These are phyloP conservation scores for Hippophae rhamnoides DNA, from an alignment of 306 rosid genomes.

Conservation along the genomic window DNA sequence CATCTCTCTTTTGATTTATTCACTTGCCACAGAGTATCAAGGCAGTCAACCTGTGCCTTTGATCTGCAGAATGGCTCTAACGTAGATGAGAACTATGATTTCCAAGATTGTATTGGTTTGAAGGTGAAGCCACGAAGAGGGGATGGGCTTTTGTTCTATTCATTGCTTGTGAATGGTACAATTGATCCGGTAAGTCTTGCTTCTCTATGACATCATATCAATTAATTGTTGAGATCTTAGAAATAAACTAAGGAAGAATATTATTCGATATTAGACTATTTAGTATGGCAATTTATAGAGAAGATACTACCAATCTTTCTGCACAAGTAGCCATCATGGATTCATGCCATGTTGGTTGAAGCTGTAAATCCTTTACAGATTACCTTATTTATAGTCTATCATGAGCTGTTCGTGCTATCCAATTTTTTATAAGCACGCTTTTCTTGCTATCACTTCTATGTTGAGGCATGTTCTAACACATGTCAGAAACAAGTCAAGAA, in stretches of 20 bases:
- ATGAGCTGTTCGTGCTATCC: too few relatives aligned
- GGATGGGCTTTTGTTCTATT: slow-evolving; percentile 83
- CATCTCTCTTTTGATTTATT: not conserved
- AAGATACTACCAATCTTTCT: too few relatives aligned
- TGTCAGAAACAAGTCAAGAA: too few relatives aligned
- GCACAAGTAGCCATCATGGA: too few relatives aligned
- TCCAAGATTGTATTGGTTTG: slow-evolving; percentile 47
- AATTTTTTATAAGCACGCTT: too few relatives aligned
- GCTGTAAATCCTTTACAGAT: too few relatives aligned
- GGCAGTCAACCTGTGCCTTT: slow-evolving; percentile 4
- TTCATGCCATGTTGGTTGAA: too few relatives aligned
- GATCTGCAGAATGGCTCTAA: slow-evolving; percentile 63
- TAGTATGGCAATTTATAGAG: too few relatives aligned
- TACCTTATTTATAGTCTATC: too few relatives aligned
- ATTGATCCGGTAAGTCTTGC: slow-evolving; percentile 64
- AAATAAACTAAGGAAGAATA: not conserved
- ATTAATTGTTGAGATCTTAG: not conserved
- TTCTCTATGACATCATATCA: slow-evolving; percentile 4
- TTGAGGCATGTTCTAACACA: too few relatives aligned
- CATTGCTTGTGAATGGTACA: slow-evolving; percentile 62
- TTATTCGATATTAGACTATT: too few relatives aligned
- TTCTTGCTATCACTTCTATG: too few relatives aligned
- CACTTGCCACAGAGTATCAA: not conserved
- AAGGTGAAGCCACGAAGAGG: slow-evolving; percentile 81
- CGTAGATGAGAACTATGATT: slow-evolving; percentile 50